A percentile compares a stretch with the other conserved stretches of the same genome.
phyloP scores from a whole-genome alignment of 1,139 yeast genomes.

The Geotrichum citri-aurantii region DNA sequence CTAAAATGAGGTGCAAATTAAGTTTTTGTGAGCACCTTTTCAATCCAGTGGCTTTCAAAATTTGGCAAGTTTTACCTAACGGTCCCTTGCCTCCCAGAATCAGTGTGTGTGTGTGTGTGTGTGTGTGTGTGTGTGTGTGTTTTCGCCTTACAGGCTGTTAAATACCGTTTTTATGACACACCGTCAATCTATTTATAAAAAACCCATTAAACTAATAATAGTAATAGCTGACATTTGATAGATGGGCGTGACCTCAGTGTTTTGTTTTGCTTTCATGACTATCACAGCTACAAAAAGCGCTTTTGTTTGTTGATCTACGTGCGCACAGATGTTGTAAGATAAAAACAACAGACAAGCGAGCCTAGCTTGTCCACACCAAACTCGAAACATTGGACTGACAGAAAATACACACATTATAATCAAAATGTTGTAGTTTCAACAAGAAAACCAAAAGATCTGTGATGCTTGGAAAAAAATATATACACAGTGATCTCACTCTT shows the following conservation, averaged over 20 bases:
- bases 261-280: neutral
- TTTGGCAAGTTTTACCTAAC: too few relatives aligned
- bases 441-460: neutral
- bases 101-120: too few relatives aligned
- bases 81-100: too few relatives aligned
- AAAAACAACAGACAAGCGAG: neutral
- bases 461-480: too few relatives aligned
- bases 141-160: too few relatives aligned
- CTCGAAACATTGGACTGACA: neutral
- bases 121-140: too few relatives aligned
- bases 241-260: neutral
- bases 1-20: too few relatives aligned
- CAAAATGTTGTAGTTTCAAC: neutral
- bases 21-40: too few relatives aligned
- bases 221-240: too few relatives aligned
- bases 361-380: neutral
- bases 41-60: too few relatives aligned
- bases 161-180: neutral
- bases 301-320: neutral
- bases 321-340: neutral
- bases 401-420: neutral
- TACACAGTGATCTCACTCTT: neutral
- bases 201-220: too few relatives aligned
- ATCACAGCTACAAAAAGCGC: neutral
- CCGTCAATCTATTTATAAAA: neutral